phyloP scores from a whole-genome alignment of 108 stramenopile species.

The Cyclotella kingstonii region DNA sequence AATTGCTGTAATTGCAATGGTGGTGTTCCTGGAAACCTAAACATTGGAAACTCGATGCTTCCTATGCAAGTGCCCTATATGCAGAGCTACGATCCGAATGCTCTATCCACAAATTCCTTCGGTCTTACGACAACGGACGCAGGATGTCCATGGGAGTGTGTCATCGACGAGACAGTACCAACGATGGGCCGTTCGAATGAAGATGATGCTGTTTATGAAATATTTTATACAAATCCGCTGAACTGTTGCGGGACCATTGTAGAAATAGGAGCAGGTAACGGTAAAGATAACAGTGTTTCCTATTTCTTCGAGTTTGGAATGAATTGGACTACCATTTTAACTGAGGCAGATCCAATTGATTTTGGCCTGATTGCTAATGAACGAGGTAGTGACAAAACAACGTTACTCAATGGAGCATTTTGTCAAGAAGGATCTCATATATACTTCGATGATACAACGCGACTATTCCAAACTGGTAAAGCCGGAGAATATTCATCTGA shows the following conservation, averaged over 20 bases:
- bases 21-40: no score
- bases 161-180: slow-evolving; percentile 37
- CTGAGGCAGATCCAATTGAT: slow-evolving; percentile 43
- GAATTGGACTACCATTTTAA: slow-evolving; percentile 47
- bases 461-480: slow-evolving; percentile 15
- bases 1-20: no score
- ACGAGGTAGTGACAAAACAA: slow-evolving; percentile 30
- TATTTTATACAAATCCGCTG: slow-evolving; percentile 51
- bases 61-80: no score
- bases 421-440: slow-evolving; percentile 34
- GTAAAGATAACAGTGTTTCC: slow-evolving; percentile 16
- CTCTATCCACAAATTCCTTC: no score
- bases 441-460: slow-evolving; percentile 21
- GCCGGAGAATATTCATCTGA: slow-evolving; percentile 30
- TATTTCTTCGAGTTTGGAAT: slow-evolving; percentile 50
- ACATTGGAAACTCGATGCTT: no score
- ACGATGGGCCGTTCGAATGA: slow-evolving; percentile 42
- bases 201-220: slow-evolving; percentile 55
- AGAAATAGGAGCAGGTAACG: slow-evolving; percentile 53
- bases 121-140: not conserved
- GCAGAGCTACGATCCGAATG: no score
- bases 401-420: slow-evolving; percentile 35
- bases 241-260: slow-evolving; percentile 53
- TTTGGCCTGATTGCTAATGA: slow-evolving; percentile 30
- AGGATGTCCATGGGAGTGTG: slow-evolving; percentile 16